Evolutionary conservation across 129 eudicot species (phyloP).

Genomic region (Kitagawia praeruptora): DNA sequence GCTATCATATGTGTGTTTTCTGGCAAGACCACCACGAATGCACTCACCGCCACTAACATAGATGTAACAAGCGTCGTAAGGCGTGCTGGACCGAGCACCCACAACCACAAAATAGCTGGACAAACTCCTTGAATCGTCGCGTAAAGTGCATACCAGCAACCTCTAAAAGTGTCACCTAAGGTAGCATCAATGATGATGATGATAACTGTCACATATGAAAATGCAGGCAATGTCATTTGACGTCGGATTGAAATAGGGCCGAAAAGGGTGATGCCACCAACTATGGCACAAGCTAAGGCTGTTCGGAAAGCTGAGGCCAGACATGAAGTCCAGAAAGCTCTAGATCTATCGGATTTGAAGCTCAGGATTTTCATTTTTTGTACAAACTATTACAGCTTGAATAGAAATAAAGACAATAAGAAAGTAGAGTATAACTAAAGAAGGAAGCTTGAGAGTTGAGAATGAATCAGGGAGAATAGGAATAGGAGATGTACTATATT

Average conservation of each 20-base stretch:
- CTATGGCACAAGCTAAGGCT: constrained; percentile 63
- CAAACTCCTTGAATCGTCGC: constrained; percentile 47
- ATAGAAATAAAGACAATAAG: no score
- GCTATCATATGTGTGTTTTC: constrained; percentile 48
- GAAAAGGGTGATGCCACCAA: constrained; percentile 55
- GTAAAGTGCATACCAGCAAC: constrained; percentile 55
- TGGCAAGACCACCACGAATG: constrained; percentile 64
- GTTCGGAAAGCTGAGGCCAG: constrained; percentile 62
- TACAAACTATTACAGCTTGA: no score
- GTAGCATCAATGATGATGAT: constrained; percentile 71
- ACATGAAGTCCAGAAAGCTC: constrained; percentile 42
- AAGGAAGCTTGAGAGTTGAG: neutral
- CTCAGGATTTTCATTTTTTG: neutral
- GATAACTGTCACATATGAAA: constrained; percentile 67
- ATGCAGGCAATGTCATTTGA: constrained; percentile 63
- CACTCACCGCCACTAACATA: constrained; percentile 35
- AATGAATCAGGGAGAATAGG: neutral
- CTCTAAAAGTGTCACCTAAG: constrained; percentile 64
- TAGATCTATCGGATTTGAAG: constrained; percentile 14
- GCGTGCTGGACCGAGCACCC: constrained; percentile 41
- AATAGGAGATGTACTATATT: neutral
- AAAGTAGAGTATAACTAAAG: neutral
- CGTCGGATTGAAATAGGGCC: constrained; percentile 50
- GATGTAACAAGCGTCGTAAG: constrained; percentile 41
- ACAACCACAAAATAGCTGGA: constrained; percentile 56